Evolutionary conservation across 495 filamentous ascomycete genomes (phyloP).

Genomic region (Talaromyces ruber): DNA sequence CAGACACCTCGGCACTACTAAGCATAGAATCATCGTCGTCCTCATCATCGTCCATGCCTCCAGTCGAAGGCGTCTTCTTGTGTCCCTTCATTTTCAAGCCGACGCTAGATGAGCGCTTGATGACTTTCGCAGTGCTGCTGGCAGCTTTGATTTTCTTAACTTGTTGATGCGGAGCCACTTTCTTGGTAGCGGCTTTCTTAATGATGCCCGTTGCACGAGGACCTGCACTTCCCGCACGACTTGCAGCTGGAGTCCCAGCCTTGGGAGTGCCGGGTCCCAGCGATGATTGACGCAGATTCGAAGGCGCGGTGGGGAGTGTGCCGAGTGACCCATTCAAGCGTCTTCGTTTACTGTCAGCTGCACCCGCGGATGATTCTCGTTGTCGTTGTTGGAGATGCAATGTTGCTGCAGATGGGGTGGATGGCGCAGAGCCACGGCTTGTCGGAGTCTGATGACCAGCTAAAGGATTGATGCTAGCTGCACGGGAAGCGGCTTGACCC

Average conservation of each 20-base stretch:
- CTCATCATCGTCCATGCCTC: conserved; percentile 56
- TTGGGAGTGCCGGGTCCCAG: conserved; percentile 84
- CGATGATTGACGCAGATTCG: conserved; percentile 72
- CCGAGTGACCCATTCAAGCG: conserved; percentile 59
- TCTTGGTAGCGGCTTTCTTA: conserved; percentile 52
- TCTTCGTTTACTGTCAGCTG: conserved; percentile 63
- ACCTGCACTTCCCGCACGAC: conserved; percentile 64
- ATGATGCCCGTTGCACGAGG: conserved; percentile 39
- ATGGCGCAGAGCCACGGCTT: conserved; percentile 48
- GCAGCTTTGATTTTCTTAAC: conserved; percentile 40
- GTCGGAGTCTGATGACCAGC: conserved; percentile 13
- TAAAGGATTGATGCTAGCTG: conserved; percentile 12
- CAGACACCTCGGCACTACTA: conserved; percentile 41
- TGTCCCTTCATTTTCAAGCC: conserved; percentile 26
- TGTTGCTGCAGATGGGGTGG: conserved; percentile 55
- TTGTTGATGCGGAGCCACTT: conserved; percentile 59
- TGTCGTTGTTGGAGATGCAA: conserved; percentile 53
- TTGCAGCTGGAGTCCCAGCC: conserved; percentile 51
- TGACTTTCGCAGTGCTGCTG: conserved; percentile 39
- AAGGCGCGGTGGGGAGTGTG: conserved; percentile 58
- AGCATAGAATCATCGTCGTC: conserved; percentile 56
- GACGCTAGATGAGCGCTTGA: conserved; percentile 44
- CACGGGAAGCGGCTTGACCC: conserved; percentile 31
- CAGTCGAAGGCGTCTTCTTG: conserved; percentile 51
- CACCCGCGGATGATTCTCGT: conserved; percentile 71